phyloP scores from a whole-genome alignment of 1,284 basidiomycete genomes.

The Phaffia rhodozyma region DNA sequence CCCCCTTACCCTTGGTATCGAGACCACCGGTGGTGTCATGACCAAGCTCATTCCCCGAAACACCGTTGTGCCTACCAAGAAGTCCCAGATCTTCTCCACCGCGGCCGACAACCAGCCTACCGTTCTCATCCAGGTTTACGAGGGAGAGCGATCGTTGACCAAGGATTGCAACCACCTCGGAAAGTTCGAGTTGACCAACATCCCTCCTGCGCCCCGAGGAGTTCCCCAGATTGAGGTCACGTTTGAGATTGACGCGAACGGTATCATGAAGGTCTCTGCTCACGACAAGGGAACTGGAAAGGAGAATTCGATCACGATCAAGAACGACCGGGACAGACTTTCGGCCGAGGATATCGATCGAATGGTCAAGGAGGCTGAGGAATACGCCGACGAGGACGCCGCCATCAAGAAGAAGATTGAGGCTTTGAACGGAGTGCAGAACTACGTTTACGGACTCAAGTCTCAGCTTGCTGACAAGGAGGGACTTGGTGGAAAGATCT shows the following conservation, averaged over 20 bases:
- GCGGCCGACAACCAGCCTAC: conserved; percentile 86
- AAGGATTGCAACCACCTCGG: conserved; percentile 98
- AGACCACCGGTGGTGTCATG: conserved; percentile 97
- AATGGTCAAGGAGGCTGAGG: conserved; percentile 85
- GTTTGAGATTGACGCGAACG: conserved; percentile 65
- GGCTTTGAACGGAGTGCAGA: conserved; percentile 56
- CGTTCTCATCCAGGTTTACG: conserved; percentile 75
- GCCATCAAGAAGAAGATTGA: conserved; percentile 79
- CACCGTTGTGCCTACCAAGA: conserved; percentile 96
- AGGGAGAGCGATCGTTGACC: conserved; percentile 88
- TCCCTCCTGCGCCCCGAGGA: conserved; percentile 89
- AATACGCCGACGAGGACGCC: conserved; percentile 76
- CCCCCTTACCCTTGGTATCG: conserved; percentile 90
- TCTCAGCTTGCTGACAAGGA: conserved; percentile 73
- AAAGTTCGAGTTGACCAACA: conserved; percentile 85
- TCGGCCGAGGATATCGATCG: conserved; percentile 77
- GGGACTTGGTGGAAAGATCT: conserved; percentile 80
- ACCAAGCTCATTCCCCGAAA: conserved; percentile 89
- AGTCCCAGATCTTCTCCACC: conserved; percentile 96
- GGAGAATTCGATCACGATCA: conserved; percentile 76
- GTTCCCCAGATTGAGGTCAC: conserved; percentile 90
- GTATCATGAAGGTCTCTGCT: conserved; percentile 49
- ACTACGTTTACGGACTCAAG: conserved; percentile 58
- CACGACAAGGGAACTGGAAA: conserved; percentile 89
- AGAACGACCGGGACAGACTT: conserved; percentile 52